Evolutionary conservation across 116 monocot genomes (phyloP).

Genomic region (Thalassia testudinum): DNA sequence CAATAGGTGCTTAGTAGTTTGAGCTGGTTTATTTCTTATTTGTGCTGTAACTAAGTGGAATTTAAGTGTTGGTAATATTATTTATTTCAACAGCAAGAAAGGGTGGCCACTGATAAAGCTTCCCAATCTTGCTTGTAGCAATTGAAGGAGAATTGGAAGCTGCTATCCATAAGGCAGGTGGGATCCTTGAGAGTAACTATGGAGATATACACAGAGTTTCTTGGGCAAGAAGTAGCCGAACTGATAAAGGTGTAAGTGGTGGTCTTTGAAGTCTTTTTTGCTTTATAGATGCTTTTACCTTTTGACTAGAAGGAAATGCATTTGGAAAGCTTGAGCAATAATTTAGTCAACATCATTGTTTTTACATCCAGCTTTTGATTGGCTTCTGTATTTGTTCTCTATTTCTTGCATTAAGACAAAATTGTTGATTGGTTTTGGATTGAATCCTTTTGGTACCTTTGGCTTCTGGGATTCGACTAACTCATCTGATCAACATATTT

Average conservation of each 20-base stretch:
- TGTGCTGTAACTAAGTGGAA: not conserved
- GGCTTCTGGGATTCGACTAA: not conserved
- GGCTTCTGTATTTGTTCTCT: not conserved
- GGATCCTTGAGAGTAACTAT: slow-evolving; percentile 74
- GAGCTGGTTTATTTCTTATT: not conserved
- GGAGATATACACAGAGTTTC: slow-evolving; percentile 77
- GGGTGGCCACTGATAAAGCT: slow-evolving; percentile 22
- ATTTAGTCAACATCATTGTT: no score
- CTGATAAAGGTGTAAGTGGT: slow-evolving; percentile 81
- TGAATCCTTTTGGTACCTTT: not conserved
- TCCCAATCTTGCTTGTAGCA: slow-evolving; percentile 59
- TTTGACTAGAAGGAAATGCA: no score
- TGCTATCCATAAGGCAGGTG: slow-evolving; percentile 83
- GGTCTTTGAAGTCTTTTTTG: not conserved
- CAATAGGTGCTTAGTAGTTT: no score
- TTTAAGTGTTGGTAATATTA: slow-evolving; percentile 8
- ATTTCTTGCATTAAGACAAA: not conserved
- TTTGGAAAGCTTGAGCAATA: no score
- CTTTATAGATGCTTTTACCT: no score
- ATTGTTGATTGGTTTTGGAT: not conserved
- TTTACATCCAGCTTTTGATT: no score
- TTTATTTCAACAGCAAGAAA: slow-evolving; percentile 16
- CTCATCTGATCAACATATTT: not conserved
- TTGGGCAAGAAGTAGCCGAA: slow-evolving; percentile 87
- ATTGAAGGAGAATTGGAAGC: slow-evolving; percentile 86